A percentile compares a stretch with the other conserved stretches of the same genome.
Evolutionary conservation across 345 rosid species (phyloP).

Genomic region (Lepidium sativum): DNA sequence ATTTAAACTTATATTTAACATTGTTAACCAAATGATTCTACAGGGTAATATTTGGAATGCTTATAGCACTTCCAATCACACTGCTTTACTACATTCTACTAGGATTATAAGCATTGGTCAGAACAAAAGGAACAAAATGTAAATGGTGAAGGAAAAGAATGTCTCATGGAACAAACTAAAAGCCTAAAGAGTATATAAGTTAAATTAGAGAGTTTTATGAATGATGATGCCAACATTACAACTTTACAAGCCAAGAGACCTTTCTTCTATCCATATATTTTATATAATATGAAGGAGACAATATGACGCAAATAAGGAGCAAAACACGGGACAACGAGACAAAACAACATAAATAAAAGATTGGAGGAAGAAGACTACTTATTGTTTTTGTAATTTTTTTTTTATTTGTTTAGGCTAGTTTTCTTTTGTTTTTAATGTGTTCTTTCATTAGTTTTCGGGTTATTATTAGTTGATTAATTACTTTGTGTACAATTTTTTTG

Average conservation of each 20-base stretch:
- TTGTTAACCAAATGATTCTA: conserved; percentile 5
- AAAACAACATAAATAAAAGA: conserved; percentile 2
- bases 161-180: conserved; percentile 11
- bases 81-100: conserved; percentile 83
- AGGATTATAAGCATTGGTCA: conserved; percentile 43
- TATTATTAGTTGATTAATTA: conserved; percentile 5
- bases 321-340: conserved; percentile 26
- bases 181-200: conserved; percentile 16
- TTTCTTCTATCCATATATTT: conserved; percentile 21
- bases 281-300: conserved; percentile 8
- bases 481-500: background rate
- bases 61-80: conserved; percentile 87
- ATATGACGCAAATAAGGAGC: conserved; percentile 25
- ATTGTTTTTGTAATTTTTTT: conserved; percentile 18
- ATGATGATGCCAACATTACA: conserved; percentile 14
- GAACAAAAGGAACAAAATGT: background rate
- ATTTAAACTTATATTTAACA: background rate
- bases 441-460: conserved; percentile 22
- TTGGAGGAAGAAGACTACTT: conserved; percentile 14
- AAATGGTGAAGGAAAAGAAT: conserved; percentile 1
- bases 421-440: conserved; percentile 11
- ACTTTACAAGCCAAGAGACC: conserved; percentile 22
- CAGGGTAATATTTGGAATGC: conserved; percentile 97
- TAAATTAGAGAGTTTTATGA: conserved; percentile 24
- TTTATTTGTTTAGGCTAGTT: conserved; percentile 1